Percentiles rank a stretch among this genome's conserved stretches.
Conservation (phyloP, 2,329 filamentous ascomycete species). For the Ophiostoma sp. region DNA sequence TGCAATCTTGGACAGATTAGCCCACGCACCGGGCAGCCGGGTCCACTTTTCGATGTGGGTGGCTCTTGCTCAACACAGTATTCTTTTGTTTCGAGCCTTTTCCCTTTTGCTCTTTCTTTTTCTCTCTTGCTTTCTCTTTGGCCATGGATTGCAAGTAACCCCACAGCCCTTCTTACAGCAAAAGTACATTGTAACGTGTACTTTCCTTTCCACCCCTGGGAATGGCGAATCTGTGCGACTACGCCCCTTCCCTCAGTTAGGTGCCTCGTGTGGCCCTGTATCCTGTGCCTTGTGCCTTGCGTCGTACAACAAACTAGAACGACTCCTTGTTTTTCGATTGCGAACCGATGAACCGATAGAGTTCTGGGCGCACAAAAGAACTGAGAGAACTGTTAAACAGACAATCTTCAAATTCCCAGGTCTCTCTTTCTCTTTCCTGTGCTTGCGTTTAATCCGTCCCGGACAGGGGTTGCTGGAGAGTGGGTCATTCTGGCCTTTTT, state of each 20-base stretch:
- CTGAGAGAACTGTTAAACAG: neutral
- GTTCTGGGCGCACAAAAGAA: neutral
- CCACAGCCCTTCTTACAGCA: neutral
- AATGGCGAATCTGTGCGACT: neutral
- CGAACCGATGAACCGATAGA: neutral
- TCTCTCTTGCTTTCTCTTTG: neutral
- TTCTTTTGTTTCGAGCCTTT: neutral
- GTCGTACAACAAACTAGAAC: neutral
- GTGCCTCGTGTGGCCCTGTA: neutral
- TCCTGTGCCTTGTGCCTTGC: neutral
- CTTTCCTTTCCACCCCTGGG: neutral
- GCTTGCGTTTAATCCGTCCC: neutral
- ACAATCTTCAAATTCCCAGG: neutral
- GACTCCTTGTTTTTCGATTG: neutral
- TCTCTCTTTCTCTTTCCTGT: neutral
- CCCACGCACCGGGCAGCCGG: constrained; percentile 20
- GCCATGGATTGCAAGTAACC: neutral
- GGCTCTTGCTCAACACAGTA: neutral
- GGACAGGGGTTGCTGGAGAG: neutral
- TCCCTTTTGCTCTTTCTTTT: neutral
- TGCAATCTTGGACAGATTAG: constrained; percentile 20
- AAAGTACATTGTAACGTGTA: neutral
- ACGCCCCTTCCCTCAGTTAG: neutral
- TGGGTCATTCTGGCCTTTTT: neutral
- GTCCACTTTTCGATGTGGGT: constrained; percentile 3